Base-by-base conservation (phyloP, 345 rosid genomes). In the sweet orange (Citrus sinensis) region DNA sequence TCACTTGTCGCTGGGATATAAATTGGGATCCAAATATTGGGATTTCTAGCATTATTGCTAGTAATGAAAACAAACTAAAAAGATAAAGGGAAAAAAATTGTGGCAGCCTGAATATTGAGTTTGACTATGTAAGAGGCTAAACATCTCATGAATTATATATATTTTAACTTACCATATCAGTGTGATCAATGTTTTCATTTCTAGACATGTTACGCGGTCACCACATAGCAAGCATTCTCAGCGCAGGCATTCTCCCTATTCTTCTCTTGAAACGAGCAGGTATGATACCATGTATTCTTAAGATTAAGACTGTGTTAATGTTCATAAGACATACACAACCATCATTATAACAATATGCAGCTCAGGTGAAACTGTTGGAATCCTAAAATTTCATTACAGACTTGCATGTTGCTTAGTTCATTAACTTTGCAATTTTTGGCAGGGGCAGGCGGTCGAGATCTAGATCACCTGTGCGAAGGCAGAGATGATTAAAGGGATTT, bases 181-280 rank as follows among this genome's bases (percentile, higher is more conserved):
- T 87, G 85, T 92, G 83, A 93, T 94, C 90, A 89, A 86, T 90
- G 92, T 92, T 89, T 91, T 92, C 91, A 83, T 96, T 91, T 96
- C 88, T 96, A 96, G 99, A 96, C 92, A 92, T 85, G 92, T 89
- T 88, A 90, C 91, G 89, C 87, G 95, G 92, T 96, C 99, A 88
- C 99, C 98, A 83, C 94, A 90, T 94, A 92, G 97, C 95, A 96
- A 90, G 97, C 93, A 90, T 90, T 94, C 97, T 91, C 93, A 93
- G 88, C 93, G 89, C 96, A 94, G 96, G 91, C 92, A 93, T 82
- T 92, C 91, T 88, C 95, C 92, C 90, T 90, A 92, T 88, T 89
- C 98, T 89, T 93, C 99, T 93, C 90, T 88, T 91, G 97, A 91
- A 83, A 84, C 70, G n/a, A 78, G 86, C 81, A 94, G 98, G 99